Evolutionary conservation across 345 rosid genomes (phyloP).

Genomic region (Eucalyptus decipiens): DNA sequence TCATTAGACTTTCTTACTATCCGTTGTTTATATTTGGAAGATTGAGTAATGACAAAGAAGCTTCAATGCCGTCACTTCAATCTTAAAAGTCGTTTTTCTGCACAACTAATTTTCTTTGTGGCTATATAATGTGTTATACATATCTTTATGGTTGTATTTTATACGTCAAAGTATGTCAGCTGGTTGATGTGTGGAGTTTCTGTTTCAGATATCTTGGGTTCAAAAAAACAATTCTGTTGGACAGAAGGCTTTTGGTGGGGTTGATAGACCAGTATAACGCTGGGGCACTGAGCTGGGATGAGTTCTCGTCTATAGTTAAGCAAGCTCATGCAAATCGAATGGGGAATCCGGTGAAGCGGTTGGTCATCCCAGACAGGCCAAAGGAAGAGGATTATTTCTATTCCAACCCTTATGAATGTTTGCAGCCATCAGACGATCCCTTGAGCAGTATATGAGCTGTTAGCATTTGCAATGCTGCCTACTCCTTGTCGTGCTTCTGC

Average conservation of each 20-base stretch:
- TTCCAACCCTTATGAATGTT: constrained; percentile 37
- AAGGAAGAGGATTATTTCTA: constrained; percentile 41
- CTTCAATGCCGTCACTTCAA: not conserved
- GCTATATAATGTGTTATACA: not conserved
- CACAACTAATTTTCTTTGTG: not conserved
- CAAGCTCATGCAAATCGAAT: constrained; percentile 9
- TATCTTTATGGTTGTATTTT: not conserved
- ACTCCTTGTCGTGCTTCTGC: not conserved
- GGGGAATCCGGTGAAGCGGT: constrained; percentile 16
- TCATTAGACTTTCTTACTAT: not conserved
- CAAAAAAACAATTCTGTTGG: constrained; percentile 10
- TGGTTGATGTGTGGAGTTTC: not conserved
- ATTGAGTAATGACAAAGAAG: not conserved
- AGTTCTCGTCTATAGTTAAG: constrained; percentile 13
- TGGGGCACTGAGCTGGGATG: constrained; percentile 14
- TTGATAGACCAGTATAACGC: constrained; percentile 8
- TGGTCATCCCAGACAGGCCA: constrained; percentile 22
- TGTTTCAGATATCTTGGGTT: constrained; percentile 4
- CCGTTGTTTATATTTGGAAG: not conserved
- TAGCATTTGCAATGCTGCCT: not conserved
- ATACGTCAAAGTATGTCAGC: not conserved
- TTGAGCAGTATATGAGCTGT: constrained; percentile 24
- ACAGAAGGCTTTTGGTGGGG: constrained; percentile 17
- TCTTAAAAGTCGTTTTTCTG: not conserved
- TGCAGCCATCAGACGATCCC: constrained; percentile 1